A percentile compares a stretch with the other conserved stretches of the same genome.
Conservation (phyloP, 2,329 filamentous ascomycete genomes). For the Penicillium palitans region DNA sequence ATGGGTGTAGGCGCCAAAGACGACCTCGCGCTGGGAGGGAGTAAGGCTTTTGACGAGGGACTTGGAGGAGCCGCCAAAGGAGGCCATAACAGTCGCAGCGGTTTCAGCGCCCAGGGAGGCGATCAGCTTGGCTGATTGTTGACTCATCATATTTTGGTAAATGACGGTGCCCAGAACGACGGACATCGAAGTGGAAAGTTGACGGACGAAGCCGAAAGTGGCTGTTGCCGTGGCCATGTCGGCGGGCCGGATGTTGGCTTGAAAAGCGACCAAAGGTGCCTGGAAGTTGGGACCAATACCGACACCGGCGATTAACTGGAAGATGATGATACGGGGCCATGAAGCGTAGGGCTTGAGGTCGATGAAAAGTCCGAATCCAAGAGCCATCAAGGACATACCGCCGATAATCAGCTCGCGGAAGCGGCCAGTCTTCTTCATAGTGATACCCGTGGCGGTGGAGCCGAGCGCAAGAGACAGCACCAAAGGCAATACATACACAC, state of each 20-base stretch:
- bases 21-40: constrained; percentile 35
- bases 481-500: constrained; percentile 71
- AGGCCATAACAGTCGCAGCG: constrained; percentile 29
- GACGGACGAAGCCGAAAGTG: constrained; percentile 61
- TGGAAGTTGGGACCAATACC: constrained; percentile 66
- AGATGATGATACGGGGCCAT: constrained; percentile 53
- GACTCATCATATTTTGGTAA: constrained; percentile 41
- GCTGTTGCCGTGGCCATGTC: constrained; percentile 66
- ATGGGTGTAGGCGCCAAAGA: constrained; percentile 45
- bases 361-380: constrained; percentile 68
- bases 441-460: constrained; percentile 63
- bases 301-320: constrained; percentile 60
- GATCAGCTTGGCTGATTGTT: constrained; percentile 32
- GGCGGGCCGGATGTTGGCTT: constrained; percentile 59
- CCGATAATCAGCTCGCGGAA: constrained; percentile 63
- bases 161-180: constrained; percentile 60
- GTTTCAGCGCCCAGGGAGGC: constrained; percentile 33
- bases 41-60: constrained; percentile 37
- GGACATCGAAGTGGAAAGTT: constrained; percentile 58
- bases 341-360: constrained; percentile 56
- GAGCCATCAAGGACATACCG: constrained; percentile 59
- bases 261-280: constrained; percentile 62
- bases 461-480: constrained; percentile 66
- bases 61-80: constrained; percentile 39
- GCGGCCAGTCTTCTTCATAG: constrained; percentile 71